phyloP scores from a whole-genome alignment of 345 rosid species.

The Rhizophora mangle region DNA sequence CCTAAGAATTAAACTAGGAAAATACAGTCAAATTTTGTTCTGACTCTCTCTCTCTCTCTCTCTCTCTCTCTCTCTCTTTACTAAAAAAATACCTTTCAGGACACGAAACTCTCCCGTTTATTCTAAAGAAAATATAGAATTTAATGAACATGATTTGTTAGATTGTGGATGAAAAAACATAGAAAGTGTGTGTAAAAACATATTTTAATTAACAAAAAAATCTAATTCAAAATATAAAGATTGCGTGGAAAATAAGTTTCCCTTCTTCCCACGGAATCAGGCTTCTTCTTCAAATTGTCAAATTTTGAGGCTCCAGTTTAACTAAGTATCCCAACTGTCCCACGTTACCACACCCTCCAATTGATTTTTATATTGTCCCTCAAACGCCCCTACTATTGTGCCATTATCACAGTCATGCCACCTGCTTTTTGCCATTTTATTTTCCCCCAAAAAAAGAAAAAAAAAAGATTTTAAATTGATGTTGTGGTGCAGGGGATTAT shows the following conservation, averaged over 20 bases:
- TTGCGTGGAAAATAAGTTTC: slow-evolving; percentile 30
- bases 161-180: too few species aligned
- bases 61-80: not conserved
- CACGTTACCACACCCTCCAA: slow-evolving; percentile 25
- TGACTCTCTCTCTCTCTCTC: not conserved
- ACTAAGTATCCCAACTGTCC: slow-evolving; percentile 50
- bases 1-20: too few species aligned
- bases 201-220: too few species aligned
- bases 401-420: slow-evolving; percentile 8
- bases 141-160: too few species aligned
- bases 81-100: too few species aligned
- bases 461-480: not conserved
- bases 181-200: too few species aligned
- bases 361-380: slow-evolving; percentile 10
- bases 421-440: not conserved
- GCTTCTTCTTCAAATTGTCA: slow-evolving; percentile 39
- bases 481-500: slow-evolving; percentile 5
- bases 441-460: not conserved
- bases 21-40: not conserved
- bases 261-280: slow-evolving; percentile 47
- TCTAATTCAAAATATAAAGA: not conserved
- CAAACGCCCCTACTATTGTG: not conserved
- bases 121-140: too few species aligned
- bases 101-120: too few species aligned
- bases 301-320: slow-evolving; percentile 50